These are phyloP conservation scores for Metschnikowia amazonensis DNA, from an alignment of 805 yeast species.

Conservation along the genomic window DNA sequence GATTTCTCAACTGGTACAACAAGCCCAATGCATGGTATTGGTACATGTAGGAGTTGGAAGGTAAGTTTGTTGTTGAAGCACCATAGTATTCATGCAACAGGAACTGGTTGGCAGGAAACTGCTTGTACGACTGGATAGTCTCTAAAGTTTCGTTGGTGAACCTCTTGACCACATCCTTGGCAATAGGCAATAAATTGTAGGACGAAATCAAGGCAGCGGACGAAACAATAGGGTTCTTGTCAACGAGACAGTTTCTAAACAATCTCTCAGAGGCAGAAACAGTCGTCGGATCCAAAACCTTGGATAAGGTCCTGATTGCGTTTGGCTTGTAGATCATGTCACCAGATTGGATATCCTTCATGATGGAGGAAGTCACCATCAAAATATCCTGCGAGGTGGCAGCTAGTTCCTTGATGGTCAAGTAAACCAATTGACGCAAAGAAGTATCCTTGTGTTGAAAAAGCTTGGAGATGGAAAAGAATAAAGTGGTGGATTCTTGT, in stretches of 20 bases:
- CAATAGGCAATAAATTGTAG: constrained; percentile 83
- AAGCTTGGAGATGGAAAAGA: constrained; percentile 89
- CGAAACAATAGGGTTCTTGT: constrained; percentile 78
- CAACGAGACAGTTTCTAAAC: constrained; percentile 89
- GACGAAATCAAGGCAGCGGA: constrained; percentile 94
- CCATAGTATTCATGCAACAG: constrained; percentile 56
- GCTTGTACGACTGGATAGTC: constrained; percentile 65
- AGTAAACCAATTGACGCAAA: constrained; percentile 87
- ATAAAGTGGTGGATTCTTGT: constrained; percentile 86
- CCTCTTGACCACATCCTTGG: constrained; percentile 87
- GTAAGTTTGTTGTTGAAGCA: constrained; percentile 45
- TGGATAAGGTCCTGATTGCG: constrained; percentile 86
- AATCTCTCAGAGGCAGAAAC: constrained; percentile 91
- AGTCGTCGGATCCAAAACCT: constrained; percentile 85
- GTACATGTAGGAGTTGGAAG: constrained; percentile 73
- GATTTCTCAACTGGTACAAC: constrained; percentile 80
- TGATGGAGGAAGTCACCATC: constrained; percentile 96
- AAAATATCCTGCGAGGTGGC: constrained; percentile 83
- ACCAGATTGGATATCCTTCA: constrained; percentile 95
- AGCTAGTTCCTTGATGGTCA: constrained; percentile 89
- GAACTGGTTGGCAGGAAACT: constrained; percentile 47
- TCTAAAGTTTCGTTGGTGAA: constrained; percentile 95
- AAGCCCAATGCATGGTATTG: constrained; percentile 96
- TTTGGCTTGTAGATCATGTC: constrained; percentile 85
- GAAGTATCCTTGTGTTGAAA: constrained; percentile 88